A percentile compares a stretch with the other conserved stretches of the same genome.
phyloP scores from a whole-genome alignment of 208 protist species.

The Trichomonas tenax region DNA sequence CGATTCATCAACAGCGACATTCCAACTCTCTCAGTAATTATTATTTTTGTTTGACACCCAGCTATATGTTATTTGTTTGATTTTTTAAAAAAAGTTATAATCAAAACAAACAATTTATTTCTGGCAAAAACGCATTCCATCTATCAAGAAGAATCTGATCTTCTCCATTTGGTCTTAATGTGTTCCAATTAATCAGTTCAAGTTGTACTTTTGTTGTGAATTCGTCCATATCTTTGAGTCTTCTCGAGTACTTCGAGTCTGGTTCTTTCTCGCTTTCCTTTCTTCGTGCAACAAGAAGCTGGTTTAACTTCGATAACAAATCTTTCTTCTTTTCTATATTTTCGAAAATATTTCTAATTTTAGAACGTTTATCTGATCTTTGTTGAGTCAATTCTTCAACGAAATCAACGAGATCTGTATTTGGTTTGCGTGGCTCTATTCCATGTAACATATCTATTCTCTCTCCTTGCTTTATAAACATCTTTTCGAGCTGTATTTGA shows the following conservation, averaged over 20 bases:
- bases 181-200: background rate
- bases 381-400: background rate
- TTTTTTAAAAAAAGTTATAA: background rate
- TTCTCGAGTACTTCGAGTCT: background rate
- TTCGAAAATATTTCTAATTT: background rate
- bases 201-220: background rate
- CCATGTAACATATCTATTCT: background rate
- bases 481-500: background rate
- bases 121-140: background rate
- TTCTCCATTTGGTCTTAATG: background rate
- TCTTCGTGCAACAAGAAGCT: background rate
- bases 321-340: background rate
- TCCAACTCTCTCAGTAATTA: background rate
- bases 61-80: background rate
- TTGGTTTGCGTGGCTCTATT: background rate
- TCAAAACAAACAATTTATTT: background rate
- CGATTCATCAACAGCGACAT: background rate
- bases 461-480: background rate
- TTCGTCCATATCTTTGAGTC: background rate
- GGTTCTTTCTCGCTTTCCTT: background rate
- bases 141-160: background rate
- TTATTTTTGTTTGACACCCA: no score
- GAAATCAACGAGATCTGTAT: background rate
- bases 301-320: background rate
- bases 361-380: background rate